Conservation (phyloP, 331 rosid genomes). For the Quercus lobata region DNA sequence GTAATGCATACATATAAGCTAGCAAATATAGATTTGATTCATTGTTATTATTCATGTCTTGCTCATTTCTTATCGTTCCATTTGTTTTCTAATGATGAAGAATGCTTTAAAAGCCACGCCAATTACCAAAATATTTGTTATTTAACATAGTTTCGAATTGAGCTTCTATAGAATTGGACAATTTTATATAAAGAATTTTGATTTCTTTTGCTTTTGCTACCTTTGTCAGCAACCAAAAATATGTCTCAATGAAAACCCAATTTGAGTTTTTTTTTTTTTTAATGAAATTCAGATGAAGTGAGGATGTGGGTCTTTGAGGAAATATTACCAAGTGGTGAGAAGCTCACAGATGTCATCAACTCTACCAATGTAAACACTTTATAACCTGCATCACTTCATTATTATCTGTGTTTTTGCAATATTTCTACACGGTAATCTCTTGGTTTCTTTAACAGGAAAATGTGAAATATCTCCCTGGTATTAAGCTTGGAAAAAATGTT, state of each 20-base stretch:
- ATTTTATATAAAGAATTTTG: neutral
- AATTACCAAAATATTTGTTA: neutral
- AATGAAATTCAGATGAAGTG: constrained; percentile 66
- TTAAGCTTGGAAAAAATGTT: constrained; percentile 84
- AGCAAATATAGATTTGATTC: neutral
- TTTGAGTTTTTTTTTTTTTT: neutral
- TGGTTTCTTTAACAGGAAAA: constrained; percentile 56
- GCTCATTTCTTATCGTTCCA: neutral
- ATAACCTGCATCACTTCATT: constrained; percentile 7
- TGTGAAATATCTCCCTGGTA: constrained; percentile 81
- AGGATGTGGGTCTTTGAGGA: constrained; percentile 95
- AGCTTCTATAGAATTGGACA: neutral
- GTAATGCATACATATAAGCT: neutral
- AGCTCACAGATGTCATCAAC: constrained; percentile 81
- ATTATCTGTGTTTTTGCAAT: neutral
- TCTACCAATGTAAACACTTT: constrained; percentile 51
- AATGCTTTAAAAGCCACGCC: neutral
- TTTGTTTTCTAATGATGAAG: neutral
- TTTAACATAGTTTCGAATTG: neutral
- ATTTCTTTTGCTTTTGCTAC: neutral
- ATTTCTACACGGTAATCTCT: neutral
- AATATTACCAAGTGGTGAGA: constrained; percentile 66
- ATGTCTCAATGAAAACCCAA: neutral
- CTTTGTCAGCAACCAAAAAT: neutral
- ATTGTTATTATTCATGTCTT: neutral